Evolutionary conservation across 2,329 filamentous ascomycete genomes (phyloP).

Genomic region (Aspergillus brasiliensis): DNA sequence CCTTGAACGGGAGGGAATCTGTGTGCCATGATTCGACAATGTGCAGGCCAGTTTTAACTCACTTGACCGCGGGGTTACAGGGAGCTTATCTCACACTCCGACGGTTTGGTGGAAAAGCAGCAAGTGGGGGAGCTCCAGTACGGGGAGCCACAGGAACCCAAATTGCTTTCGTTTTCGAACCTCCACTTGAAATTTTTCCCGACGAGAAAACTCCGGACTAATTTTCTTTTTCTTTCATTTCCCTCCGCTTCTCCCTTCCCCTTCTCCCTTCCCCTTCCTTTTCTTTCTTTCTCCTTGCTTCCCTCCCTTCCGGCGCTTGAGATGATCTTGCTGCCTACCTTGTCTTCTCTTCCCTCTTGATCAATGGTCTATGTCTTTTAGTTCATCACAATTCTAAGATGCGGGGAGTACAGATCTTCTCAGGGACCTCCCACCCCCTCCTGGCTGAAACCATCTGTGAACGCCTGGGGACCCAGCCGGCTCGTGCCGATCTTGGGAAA

Average conservation of each 20-base stretch:
- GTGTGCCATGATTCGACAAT: slow-evolving; percentile 46
- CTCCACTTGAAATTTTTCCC: slow-evolving; percentile 2
- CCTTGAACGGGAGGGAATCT: slow-evolving; percentile 80
- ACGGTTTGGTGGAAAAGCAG: background rate
- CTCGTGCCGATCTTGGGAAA: slow-evolving; percentile 64
- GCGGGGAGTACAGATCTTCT: slow-evolving; percentile 69
- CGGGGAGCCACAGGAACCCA: slow-evolving; percentile 18
- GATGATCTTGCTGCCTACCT: slow-evolving; percentile 15
- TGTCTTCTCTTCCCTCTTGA: slow-evolving; percentile 13
- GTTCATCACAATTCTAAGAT: slow-evolving; percentile 44
- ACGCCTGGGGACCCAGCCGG: slow-evolving; percentile 62
- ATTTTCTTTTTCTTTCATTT: slow-evolving; percentile 16
- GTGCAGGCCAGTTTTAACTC: background rate
- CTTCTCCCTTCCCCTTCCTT: slow-evolving; percentile 14
- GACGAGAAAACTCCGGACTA: background rate
- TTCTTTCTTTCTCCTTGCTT: slow-evolving; percentile 5
- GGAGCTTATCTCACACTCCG: background rate
- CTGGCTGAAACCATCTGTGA: slow-evolving; percentile 68
- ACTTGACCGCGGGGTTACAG: background rate
- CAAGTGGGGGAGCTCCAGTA: slow-evolving; percentile 11
- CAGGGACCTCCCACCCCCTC: slow-evolving; percentile 65
- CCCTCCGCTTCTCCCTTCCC: slow-evolving; percentile 2
- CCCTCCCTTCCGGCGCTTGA: slow-evolving; percentile 6
- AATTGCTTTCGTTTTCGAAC: background rate
- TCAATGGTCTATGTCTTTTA: slow-evolving; percentile 19